Base-by-base conservation (phyloP, 2,329 filamentous ascomycete genomes). In the Aplosporella prunicola region DNA sequence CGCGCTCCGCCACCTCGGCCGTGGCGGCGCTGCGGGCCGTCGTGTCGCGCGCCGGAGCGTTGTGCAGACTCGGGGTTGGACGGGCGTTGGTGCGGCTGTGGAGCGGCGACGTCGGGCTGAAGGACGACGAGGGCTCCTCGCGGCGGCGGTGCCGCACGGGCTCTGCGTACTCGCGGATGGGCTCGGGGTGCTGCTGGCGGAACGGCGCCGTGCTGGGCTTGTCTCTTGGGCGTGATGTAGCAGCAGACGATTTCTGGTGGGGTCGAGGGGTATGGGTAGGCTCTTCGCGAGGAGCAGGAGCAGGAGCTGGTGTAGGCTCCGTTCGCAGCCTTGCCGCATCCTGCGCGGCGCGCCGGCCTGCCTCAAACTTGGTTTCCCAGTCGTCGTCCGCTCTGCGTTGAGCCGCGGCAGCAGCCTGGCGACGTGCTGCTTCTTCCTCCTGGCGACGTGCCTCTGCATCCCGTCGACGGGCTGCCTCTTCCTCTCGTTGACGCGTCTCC, bases 281-380 rank as follows among this genome's bases (percentile, higher is more conserved):
- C n/a, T n/a, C 5, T 38, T 28, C 9, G 20, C 29, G 4, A 38
- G 20, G 11, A 8, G 20, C 20, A 24, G 28, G 34, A 3, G 24
- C 24, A 2, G 18, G 20, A 15, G 25, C 26, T 13, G 26, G 11
- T 24, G 25, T 9, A n/a, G 34, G 34, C 14, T 36, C 26, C 16
- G 14, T 18, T 9, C 20, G 18, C 10, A 18, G 34, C 13, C 14
- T 24, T 4, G 13, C 13, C 7, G 7, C 25, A 5, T 36, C 24
- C 7, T 20, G 35, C 14, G 31, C 27, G 3, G 32, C 3, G 28
- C 35, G 35, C n/a, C 35, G 35, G 3, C 35, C 35, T 15, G 31
- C 28, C 6, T 38, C 27, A 2, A 38, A 9, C 20, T 15, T 20
- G 11, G 20, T 25, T n/a, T 38, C 35, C 35, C 35, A 38, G 15